phyloP scores from a whole-genome alignment of 2,329 filamentous ascomycete genomes.

The Cylindrodendrum hubeiense region DNA sequence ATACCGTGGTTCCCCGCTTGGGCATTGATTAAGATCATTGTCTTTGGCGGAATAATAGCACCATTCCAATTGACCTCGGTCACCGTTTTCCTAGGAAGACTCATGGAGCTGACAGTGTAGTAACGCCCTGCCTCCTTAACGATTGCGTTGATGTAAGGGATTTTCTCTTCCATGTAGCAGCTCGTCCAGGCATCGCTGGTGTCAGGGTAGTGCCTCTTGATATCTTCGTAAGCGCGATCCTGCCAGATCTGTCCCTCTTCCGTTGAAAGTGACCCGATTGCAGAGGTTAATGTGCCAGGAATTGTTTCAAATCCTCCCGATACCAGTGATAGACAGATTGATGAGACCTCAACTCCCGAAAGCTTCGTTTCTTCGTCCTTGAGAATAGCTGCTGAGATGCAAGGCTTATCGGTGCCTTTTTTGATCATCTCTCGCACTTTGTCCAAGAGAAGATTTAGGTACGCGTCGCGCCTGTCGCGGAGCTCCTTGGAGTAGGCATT shows the following conservation, averaged over 20 bases:
- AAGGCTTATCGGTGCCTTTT: slow-evolving; percentile 64
- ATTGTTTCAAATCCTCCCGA: slow-evolving; percentile 68
- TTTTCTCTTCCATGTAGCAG: slow-evolving; percentile 58
- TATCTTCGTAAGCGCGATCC: slow-evolving; percentile 64
- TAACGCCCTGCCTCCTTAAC: slow-evolving; percentile 65
- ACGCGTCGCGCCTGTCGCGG: slow-evolving; percentile 60
- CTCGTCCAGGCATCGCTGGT: slow-evolving; percentile 60
- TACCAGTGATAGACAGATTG: slow-evolving; percentile 65
- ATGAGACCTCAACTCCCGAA: slow-evolving; percentile 64
- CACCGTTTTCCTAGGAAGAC: slow-evolving; percentile 63
- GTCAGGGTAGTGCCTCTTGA: slow-evolving; percentile 60
- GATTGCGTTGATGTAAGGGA: slow-evolving; percentile 62
- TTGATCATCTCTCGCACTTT: slow-evolving; percentile 54
- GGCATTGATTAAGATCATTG: slow-evolving; percentile 67
- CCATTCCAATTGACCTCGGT: slow-evolving; percentile 64
- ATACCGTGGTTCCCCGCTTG: slow-evolving; percentile 66
- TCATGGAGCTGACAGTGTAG: slow-evolving; percentile 67
- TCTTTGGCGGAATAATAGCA: slow-evolving; percentile 62
- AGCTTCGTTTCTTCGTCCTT: slow-evolving; percentile 67
- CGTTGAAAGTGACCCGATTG: slow-evolving; percentile 62
- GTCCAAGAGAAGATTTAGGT: slow-evolving; percentile 61
- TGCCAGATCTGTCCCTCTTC: slow-evolving; percentile 62
- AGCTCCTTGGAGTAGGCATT: slow-evolving; percentile 59
- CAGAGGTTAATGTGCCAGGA: slow-evolving; percentile 64
- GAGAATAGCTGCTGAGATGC: slow-evolving; percentile 65